Evolutionary conservation across 805 yeast species (phyloP), one percentile per base, ranked within the genome.

Genomic region (Ogataea sp.): DNA sequence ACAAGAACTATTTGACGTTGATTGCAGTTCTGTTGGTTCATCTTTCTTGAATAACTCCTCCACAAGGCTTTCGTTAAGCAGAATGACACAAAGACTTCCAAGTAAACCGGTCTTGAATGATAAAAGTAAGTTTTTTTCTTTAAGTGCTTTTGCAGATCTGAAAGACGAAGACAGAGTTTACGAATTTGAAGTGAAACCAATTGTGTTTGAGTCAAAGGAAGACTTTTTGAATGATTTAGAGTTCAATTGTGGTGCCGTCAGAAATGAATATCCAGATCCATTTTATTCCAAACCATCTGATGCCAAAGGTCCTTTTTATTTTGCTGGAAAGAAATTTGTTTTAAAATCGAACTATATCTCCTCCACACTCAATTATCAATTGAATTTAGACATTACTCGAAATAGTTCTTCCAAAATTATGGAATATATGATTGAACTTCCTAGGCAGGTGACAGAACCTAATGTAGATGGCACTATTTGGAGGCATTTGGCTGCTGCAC

Each of bases 241-340:
- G 17, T 32, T 5, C 55, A 55, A 1, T 15, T 46, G 53, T 20
- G 80, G 78, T 0, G 48, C 70, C 13, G 68, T 83, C 2, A 67
- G 71, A 45, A 58, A 75, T 13, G 69, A 76, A 13, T 80, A 82
- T 51, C 41, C 49, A 1, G 82, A 75, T 44, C 95, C 96, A 0
- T 76, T 61, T 46, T 89, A 76, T 48, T 70, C 78, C 21, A 67
- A 70, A 14, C 48, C 64, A 0, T 50, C 56, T 1, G 89, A 85
- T 47, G 61, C 71, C 2, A 50, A 56, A 6, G 56, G 58, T 10
- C 80, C 90, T 0, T 71, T 81, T 39, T 58, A 73, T 1, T 80
- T 76, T 58, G 89, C 89, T 1, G 89, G 88, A 6, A 75, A 70
- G 43, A 75, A 71, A 46, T 77, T 78, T 44, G 61, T 59, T 1